Percentiles rank a stretch among this genome's conserved stretches.
These are phyloP conservation scores for Inga leiocalycina DNA, from an alignment of 306 rosid species.

Conservation along the genomic window DNA sequence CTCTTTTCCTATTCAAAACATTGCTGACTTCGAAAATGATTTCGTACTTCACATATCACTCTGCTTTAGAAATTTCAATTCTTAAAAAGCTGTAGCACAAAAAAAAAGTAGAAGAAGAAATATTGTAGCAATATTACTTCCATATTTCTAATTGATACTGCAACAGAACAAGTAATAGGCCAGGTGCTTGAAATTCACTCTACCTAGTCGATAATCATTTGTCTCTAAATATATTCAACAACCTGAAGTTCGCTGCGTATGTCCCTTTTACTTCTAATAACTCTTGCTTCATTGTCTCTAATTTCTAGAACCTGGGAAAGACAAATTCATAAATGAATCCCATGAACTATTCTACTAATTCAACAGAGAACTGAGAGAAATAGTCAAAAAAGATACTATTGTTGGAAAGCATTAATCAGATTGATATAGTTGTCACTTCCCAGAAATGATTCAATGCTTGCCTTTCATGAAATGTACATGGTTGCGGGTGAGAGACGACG, in stretches of 20 bases:
- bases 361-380: neutral
- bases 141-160: constrained; percentile 19
- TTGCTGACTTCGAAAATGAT: no score
- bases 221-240: constrained; percentile 55
- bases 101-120: neutral
- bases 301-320: constrained; percentile 80
- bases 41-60: no score
- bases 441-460: no score
- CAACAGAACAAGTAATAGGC: constrained; percentile 4
- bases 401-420: no score
- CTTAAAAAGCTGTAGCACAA: no score
- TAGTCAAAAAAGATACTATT: no score
- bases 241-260: constrained; percentile 55
- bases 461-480: no score
- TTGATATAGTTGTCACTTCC: no score
- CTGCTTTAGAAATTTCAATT: no score
- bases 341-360: neutral
- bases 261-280: constrained; percentile 68
- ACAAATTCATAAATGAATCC: constrained; percentile 27
- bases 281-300: constrained; percentile 64
- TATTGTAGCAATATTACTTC: constrained; percentile 12
- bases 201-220: constrained; percentile 43
- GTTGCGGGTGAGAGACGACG: no score
- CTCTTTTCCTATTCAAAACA: no score
- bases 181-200: constrained; percentile 4